Conservation (phyloP, 2,329 filamentous ascomycete genomes). For the Hymenoscyphus repandus region DNA sequence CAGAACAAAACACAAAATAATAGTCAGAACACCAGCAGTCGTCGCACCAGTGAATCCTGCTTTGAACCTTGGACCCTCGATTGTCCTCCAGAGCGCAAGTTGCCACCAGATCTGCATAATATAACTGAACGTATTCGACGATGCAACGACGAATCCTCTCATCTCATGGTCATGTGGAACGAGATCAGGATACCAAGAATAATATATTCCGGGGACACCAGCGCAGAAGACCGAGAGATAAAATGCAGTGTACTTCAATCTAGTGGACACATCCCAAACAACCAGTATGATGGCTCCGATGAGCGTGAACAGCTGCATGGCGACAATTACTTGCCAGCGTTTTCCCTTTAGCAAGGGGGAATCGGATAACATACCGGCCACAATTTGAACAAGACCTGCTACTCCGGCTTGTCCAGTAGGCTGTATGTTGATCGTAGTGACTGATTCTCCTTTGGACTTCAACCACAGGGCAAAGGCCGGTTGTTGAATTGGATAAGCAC, state of each 20-base stretch:
- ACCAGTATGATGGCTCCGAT: constrained; percentile 29
- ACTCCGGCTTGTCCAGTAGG: constrained; percentile 20
- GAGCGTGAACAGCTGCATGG: constrained; percentile 21
- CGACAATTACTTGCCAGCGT: constrained; percentile 22
- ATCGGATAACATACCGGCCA: constrained; percentile 23
- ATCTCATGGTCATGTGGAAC: constrained; percentile 26
- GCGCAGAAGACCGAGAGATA: constrained; percentile 31
- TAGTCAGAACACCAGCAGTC: constrained; percentile 9
- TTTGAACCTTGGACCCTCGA: constrained; percentile 18
- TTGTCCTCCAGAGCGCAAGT: constrained; percentile 24
- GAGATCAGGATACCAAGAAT: constrained; percentile 29
- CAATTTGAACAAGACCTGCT: constrained; percentile 18
- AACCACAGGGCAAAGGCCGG: constrained; percentile 22
- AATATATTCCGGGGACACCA: constrained; percentile 31
- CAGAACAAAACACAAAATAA: not conserved
- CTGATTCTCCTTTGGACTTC: constrained; percentile 13
- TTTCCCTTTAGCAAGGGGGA: constrained; percentile 21
- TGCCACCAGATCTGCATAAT: constrained; percentile 22
- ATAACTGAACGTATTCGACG: constrained; percentile 19
- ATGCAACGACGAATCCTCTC: constrained; percentile 23
- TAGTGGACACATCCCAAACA: constrained; percentile 29
- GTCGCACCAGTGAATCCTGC: constrained; percentile 17
- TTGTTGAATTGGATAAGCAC: constrained; percentile 16
- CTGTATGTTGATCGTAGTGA: constrained; percentile 21
- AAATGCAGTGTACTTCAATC: constrained; percentile 30